A percentile compares a stretch with the other conserved stretches of the same genome.
These are phyloP conservation scores for Ascoidea tarda DNA, from an alignment of 805 yeast genomes.

Conservation along the genomic window DNA sequence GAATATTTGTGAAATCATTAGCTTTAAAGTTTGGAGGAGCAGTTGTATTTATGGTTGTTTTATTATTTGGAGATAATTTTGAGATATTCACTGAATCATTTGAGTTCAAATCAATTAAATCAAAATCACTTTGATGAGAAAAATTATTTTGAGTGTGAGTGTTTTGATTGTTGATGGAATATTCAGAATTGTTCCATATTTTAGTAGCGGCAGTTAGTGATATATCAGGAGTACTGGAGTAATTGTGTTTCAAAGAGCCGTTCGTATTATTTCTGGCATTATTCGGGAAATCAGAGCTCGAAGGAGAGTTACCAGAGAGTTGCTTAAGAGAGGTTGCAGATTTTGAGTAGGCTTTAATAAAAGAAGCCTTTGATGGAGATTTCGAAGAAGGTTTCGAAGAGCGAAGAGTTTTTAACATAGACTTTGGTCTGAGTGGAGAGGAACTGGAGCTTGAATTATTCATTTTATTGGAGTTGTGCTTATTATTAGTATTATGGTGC, in stretches of 20 bases:
- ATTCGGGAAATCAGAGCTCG: background rate
- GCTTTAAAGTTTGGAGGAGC: background rate
- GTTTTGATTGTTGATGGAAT: constrained; percentile 8
- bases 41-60: too few relatives aligned
- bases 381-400: constrained; percentile 12
- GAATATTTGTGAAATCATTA: background rate
- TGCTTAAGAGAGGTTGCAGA: background rate
- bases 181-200: constrained; percentile 7
- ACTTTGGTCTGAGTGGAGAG: background rate
- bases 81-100: too few relatives aligned
- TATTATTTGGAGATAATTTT: too few relatives aligned
- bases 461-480: background rate
- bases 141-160: background rate
- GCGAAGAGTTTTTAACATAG: constrained; percentile 22
- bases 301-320: background rate
- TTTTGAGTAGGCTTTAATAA: background rate
- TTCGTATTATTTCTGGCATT: too few relatives aligned
- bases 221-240: constrained; percentile 5
- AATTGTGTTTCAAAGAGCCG: too few relatives aligned
- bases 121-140: background rate
- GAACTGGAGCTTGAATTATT: background rate
- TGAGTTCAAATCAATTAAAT: background rate
- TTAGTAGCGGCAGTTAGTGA: constrained; percentile 17
- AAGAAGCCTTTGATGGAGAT: constrained; percentile 1
- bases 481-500: background rate